Conservation (phyloP, 148 eudicot genomes). For the Nepenthes mirabilis region DNA sequence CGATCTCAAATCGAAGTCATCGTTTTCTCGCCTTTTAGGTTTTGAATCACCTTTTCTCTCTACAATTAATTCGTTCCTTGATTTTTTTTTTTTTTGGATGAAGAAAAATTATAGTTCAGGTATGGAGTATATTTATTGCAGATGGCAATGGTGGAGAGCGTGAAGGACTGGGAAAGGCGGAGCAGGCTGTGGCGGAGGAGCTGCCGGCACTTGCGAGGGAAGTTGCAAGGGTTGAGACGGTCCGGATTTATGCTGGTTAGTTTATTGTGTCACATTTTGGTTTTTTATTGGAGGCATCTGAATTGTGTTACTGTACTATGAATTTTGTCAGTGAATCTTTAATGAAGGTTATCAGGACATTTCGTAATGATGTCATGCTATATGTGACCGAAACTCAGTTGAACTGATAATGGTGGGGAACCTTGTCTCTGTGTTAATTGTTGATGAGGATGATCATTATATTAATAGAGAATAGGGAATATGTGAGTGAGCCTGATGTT, state of each 20-base stretch:
- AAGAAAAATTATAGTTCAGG: no score
- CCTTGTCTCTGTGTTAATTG: no score
- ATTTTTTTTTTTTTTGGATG: not conserved
- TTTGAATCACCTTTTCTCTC: not conserved
- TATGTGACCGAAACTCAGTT: no score
- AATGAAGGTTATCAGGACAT: no score
- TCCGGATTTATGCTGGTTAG: conserved; percentile 76
- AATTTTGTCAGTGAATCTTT: no score
- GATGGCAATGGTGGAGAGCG: conserved; percentile 24
- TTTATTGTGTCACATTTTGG: not conserved
- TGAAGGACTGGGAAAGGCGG: conserved; percentile 19
- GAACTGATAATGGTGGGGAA: no score
- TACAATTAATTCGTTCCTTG: not conserved
- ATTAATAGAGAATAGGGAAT: no score
- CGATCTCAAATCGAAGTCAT: conserved; percentile 24
- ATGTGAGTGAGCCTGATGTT: no score
- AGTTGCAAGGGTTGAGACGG: conserved; percentile 85
- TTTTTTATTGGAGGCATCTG: not conserved
- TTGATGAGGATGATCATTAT: no score
- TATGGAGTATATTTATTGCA: not conserved
- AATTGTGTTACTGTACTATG: not conserved
- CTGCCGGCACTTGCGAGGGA: conserved; percentile 80
- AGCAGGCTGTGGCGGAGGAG: conserved; percentile 54
- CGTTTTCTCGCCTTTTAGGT: conserved; percentile 22
- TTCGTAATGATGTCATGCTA: no score